A percentile compares a stretch with the other conserved stretches of the same genome.
Conservation (phyloP, 805 yeast species). For the Lipomyces anomalus region DNA sequence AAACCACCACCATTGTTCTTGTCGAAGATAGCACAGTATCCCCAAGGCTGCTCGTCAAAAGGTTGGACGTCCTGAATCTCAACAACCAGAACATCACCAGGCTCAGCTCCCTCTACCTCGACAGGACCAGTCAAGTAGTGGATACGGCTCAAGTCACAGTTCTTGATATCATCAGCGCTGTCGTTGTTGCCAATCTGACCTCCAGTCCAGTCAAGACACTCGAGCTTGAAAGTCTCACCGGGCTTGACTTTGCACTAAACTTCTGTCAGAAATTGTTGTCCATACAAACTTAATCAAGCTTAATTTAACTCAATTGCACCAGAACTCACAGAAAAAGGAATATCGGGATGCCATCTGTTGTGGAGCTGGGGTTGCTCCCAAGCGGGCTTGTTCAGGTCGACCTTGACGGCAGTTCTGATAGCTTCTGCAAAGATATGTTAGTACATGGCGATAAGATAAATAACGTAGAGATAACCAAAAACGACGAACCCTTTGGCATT, state of each 20-base stretch:
- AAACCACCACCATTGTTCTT: constrained; percentile 49
- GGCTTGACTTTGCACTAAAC: constrained; percentile 33
- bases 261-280: not conserved
- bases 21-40: constrained; percentile 46
- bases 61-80: constrained; percentile 51
- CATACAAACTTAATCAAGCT: not conserved
- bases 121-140: constrained; percentile 50
- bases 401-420: constrained; percentile 38
- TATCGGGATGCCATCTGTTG: constrained; percentile 52
- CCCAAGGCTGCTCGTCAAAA: constrained; percentile 49
- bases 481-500: constrained; percentile 6
- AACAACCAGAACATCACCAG: constrained; percentile 46
- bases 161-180: constrained; percentile 44
- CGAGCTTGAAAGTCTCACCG: constrained; percentile 43
- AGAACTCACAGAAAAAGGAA: constrained; percentile 36
- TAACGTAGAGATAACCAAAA: not conserved
- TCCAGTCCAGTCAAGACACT: constrained; percentile 53
- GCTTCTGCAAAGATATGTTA: constrained; percentile 17
- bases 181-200: constrained; percentile 46
- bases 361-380: constrained; percentile 44
- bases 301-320: not conserved
- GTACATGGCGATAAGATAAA: not conserved
- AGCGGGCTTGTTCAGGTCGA: constrained; percentile 43
- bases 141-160: constrained; percentile 42
- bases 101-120: constrained; percentile 41